phyloP scores from a whole-genome alignment of 768 basidiomycete species.

The Pilatotrama ljubarskyi region DNA sequence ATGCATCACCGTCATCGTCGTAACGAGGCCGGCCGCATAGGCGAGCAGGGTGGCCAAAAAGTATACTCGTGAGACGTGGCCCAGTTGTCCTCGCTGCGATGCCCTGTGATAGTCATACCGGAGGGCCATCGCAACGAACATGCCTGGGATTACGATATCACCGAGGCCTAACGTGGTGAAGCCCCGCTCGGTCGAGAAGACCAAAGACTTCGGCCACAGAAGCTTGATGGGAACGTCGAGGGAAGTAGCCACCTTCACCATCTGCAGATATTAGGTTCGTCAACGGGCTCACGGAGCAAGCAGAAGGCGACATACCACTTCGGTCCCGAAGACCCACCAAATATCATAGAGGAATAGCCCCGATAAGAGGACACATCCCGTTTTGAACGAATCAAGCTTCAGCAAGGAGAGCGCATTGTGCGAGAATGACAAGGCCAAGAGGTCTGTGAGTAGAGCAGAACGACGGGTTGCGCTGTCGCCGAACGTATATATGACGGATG shows the following conservation, averaged over 20 bases:
- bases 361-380: conserved; percentile 77
- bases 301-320: conserved; percentile 60
- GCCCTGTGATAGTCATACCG: conserved; percentile 72
- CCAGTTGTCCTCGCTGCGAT: conserved; percentile 29
- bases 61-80: conserved; percentile 65
- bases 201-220: conserved; percentile 74
- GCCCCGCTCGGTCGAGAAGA: conserved; percentile 51
- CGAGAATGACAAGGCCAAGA: conserved; percentile 74
- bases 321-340: conserved; percentile 91
- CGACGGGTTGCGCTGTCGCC: conserved; percentile 41
- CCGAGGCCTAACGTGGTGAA: conserved; percentile 92
- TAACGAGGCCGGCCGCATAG: conserved; percentile 70
- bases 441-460: conserved; percentile 74
- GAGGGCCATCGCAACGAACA: conserved; percentile 80
- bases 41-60: conserved; percentile 68
- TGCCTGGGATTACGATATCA: conserved; percentile 70
- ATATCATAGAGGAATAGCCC: conserved; percentile 93
- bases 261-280: conserved; percentile 44
- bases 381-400: conserved; percentile 86
- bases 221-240: conserved; percentile 95
- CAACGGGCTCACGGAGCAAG: neutral
- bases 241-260: conserved; percentile 89
- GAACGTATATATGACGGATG: conserved; percentile 65
- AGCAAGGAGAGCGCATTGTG: conserved; percentile 78
- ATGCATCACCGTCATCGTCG: conserved; percentile 89